A percentile compares a stretch with the other conserved stretches of the same genome.
Conservation (phyloP, 176 grass and related monocot species). For the Avena eriantha region DNA sequence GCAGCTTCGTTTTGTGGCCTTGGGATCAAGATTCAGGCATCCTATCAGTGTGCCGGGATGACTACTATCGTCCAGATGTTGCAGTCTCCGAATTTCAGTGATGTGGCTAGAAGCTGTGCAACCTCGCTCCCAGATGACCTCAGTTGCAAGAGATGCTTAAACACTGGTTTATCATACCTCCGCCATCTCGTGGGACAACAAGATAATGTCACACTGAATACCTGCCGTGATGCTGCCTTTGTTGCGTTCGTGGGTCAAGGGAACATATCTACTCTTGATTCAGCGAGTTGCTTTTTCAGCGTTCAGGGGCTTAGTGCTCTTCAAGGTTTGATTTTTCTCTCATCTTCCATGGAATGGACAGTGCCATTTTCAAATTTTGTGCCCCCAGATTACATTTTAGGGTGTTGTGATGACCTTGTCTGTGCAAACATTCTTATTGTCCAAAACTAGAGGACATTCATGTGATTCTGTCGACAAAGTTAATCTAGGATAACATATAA, state of each 20-base stretch:
- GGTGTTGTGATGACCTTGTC: conserved; percentile 13
- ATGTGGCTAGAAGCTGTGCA: conserved; percentile 73
- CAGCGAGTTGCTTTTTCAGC: conserved; percentile 82
- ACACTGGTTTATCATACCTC: conserved; percentile 89
- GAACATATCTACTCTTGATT: conserved; percentile 67
- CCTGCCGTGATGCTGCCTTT: conserved; percentile 91
- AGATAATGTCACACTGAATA: conserved; percentile 89
- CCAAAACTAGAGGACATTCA: neutral
- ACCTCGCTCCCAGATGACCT: conserved; percentile 51
- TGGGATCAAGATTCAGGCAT: conserved; percentile 80
- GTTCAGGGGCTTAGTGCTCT: conserved; percentile 74
- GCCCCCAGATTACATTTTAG: neutral
- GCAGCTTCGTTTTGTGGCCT: conserved; percentile 78
- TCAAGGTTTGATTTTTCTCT: conserved; percentile 64
- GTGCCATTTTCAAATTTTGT: neutral
- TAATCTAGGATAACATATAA: neutral
- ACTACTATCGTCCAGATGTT: conserved; percentile 74
- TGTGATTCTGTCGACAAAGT: conserved; percentile 9
- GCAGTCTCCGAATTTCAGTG: conserved; percentile 81
- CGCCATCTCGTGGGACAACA: conserved; percentile 79
- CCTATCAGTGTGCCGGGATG: conserved; percentile 84
- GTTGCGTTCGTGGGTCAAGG: conserved; percentile 79
- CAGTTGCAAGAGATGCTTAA: conserved; percentile 92
- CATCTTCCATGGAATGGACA: conserved; percentile 30
- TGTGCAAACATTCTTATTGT: neutral